phyloP scores from a whole-genome alignment of 345 rosid genomes.

The Heritiera littoralis region DNA sequence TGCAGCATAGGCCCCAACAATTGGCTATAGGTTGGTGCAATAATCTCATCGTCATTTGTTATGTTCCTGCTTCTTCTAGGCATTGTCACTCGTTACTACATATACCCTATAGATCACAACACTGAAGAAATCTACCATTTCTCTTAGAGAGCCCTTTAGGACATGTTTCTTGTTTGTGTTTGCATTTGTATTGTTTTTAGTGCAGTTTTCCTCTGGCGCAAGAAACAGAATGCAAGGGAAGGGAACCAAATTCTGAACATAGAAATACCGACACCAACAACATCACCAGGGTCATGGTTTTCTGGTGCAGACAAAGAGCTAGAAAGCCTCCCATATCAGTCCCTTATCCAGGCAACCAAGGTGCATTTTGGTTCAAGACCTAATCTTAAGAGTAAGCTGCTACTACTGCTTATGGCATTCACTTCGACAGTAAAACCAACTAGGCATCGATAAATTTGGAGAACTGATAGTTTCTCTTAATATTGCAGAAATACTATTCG shows the following conservation, averaged over 20 bases:
- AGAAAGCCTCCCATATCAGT: constrained; percentile 47
- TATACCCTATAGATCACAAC: constrained; percentile 59
- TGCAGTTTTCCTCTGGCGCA: constrained; percentile 64
- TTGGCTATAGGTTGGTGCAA: constrained; percentile 72
- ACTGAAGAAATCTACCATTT: constrained; percentile 37
- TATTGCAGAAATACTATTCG: constrained; percentile 42
- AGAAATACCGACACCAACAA: constrained; percentile 33
- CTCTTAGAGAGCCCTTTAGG: constrained; percentile 44
- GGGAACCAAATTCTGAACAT: constrained; percentile 41
- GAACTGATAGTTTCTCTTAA: background rate
- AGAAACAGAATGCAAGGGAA: constrained; percentile 43
- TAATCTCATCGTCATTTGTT: constrained; percentile 63
- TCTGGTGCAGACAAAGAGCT: constrained; percentile 50
- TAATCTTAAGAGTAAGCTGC: constrained; percentile 61
- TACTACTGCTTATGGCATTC: background rate
- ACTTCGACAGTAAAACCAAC: background rate
- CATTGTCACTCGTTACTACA: constrained; percentile 54
- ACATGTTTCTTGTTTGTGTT: constrained; percentile 49
- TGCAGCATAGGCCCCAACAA: constrained; percentile 62
- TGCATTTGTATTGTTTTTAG: constrained; percentile 49
- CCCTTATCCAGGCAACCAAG: constrained; percentile 43
- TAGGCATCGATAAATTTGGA: background rate
- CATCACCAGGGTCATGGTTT: constrained; percentile 45
- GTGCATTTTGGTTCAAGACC: constrained; percentile 71
- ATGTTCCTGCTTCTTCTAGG: constrained; percentile 60